Evolutionary conservation across 75 land plant species (phyloP).

Genomic region (Picea sitchensis): DNA sequence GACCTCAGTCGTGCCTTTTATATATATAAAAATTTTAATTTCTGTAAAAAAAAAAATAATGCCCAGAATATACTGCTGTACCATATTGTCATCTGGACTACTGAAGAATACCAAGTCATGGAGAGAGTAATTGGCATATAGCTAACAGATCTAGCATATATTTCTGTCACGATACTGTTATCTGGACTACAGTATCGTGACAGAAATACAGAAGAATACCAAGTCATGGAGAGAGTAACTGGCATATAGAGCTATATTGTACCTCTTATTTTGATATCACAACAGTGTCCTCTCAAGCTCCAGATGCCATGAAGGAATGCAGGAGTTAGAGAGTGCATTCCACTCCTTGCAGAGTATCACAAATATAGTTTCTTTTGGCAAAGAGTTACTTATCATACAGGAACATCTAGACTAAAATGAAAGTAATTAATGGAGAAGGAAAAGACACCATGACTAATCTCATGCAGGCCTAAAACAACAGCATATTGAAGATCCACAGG

Average conservation of each 20-base stretch:
- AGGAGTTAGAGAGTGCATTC: not conserved
- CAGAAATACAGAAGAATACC: not conserved
- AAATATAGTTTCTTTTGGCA: not conserved
- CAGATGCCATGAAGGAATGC: no score
- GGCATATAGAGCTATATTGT: not conserved
- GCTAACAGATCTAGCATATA: not conserved
- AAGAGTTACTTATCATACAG: not conserved
- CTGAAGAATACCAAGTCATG: not conserved
- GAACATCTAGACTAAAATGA: not conserved
- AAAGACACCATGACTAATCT: not conserved
- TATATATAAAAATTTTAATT: no score
- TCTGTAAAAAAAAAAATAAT: no score
- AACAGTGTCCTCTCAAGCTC: no score
- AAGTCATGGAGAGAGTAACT: not conserved
- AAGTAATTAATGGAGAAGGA: not conserved
- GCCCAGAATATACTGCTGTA: not conserved
- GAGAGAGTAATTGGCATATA: not conserved
- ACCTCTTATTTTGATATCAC: not conserved
- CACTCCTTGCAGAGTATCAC: not conserved
- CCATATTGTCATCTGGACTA: not conserved
- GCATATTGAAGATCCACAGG: not conserved
- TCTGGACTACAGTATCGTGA: not conserved
- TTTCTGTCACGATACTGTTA: not conserved
- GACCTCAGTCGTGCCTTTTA: no score
- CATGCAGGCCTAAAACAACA: not conserved